These are phyloP conservation scores for Puccinia hordei DNA, from an alignment of 1,284 basidiomycete genomes.

Conservation along the genomic window DNA sequence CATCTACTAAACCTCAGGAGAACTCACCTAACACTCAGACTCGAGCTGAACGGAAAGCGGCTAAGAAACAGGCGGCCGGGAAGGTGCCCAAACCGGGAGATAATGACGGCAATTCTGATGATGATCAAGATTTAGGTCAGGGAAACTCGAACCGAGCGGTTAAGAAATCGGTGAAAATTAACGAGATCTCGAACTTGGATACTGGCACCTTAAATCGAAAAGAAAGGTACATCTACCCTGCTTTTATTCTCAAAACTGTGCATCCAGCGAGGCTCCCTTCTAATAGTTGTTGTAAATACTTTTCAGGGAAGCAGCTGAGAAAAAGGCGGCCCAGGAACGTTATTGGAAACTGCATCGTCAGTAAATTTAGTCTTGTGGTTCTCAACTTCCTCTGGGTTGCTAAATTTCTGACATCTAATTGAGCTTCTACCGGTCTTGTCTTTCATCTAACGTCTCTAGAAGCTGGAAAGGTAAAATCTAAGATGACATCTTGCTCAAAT, in stretches of 20 bases:
- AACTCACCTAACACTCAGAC: conserved; percentile 8
- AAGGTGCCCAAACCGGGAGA: conserved; percentile 53
- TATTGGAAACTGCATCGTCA: conserved; percentile 68
- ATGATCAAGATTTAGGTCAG: conserved; percentile 66
- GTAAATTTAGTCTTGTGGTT: conserved; percentile 63
- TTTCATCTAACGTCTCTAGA: neutral
- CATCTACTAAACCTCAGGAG: neutral
- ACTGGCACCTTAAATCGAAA: conserved; percentile 62
- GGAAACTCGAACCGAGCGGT: conserved; percentile 50
- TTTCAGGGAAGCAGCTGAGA: conserved; percentile 81
- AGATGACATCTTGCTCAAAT: conserved; percentile 4
- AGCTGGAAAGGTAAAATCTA: conserved; percentile 37
- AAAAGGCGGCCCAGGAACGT: conserved; percentile 78
- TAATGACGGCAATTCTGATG: conserved; percentile 60
- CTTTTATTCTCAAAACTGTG: neutral
- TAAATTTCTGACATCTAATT: conserved; percentile 42
- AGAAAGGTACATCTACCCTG: conserved; percentile 65
- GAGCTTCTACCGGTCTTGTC: too few species aligned
- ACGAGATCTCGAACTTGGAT: conserved; percentile 52
- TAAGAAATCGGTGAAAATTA: conserved; percentile 52
- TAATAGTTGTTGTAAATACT: neutral
- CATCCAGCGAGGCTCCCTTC: too few species aligned
- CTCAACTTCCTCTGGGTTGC: neutral
- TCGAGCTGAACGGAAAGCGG: conserved; percentile 38
- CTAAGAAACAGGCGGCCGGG: conserved; percentile 33